A percentile compares a stretch with the other conserved stretches of the same genome.
phyloP scores from a whole-genome alignment of 257 asterid genomes.

The Handroanthus guayacan region DNA sequence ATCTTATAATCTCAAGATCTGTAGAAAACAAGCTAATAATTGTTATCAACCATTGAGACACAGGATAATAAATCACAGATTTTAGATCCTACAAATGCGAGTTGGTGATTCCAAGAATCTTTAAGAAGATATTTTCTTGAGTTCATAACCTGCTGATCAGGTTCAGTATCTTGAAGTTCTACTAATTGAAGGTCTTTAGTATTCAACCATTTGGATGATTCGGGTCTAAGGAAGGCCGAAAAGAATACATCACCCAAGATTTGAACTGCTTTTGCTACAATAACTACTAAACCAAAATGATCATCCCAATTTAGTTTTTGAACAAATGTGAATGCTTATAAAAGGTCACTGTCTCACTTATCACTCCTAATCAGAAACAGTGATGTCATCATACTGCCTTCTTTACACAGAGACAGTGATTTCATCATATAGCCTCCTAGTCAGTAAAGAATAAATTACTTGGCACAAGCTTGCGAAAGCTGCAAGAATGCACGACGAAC shows the following conservation, averaged over 20 bases:
- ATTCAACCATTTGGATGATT: too few species aligned
- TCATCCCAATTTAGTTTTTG: neutral
- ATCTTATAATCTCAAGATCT: conserved; percentile 3
- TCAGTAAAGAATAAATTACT: neutral
- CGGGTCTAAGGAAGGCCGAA: conserved; percentile 19
- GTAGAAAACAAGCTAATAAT: conserved; percentile 17
- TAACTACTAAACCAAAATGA: conserved; percentile 16
- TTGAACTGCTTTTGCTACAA: conserved; percentile 12
- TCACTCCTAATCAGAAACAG: neutral
- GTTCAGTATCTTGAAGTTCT: neutral
- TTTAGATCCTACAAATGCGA: neutral
- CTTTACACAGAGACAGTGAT: neutral
- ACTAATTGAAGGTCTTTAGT: neutral
- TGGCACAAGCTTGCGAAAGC: neutral
- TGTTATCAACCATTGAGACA: neutral
- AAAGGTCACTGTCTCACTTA: conserved; percentile 10
- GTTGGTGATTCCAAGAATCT: conserved; percentile 15
- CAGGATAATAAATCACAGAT: neutral
- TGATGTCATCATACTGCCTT: neutral
- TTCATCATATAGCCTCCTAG: neutral
- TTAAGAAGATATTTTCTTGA: neutral
- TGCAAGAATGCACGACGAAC: conserved; percentile 4
- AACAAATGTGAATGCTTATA: conserved; percentile 6
- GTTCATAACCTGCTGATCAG: conserved; percentile 25
- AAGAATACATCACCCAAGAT: neutral